Evolutionary conservation across 805 yeast genomes (phyloP), one percentile per base, ranked within the genome.

Genomic region (Saccharomycopsis sp.): DNA sequence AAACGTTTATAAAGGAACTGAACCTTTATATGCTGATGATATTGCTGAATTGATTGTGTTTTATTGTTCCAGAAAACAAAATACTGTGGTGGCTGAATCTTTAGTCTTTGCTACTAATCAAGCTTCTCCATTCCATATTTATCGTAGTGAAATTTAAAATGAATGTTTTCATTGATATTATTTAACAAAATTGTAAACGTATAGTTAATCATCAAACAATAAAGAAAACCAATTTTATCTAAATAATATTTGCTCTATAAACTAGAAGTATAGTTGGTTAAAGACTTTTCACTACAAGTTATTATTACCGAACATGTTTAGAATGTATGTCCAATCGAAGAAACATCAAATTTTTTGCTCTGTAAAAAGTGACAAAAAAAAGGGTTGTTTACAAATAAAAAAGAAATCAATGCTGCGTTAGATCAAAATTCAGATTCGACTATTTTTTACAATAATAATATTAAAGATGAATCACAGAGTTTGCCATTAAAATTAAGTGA

Each of bases 21-120:
- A 66, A 25, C 81, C 83, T 20, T 61, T 76, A 44, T 59, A 58
- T 19, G 84, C 86, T 15, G 74, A 69, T 41, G 89, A 82, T 53
- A 75, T 81, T 57, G 88, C 89, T 20, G 92, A 81, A 53, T 54
- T 78, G 40, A 77, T 82, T 52, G 75, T 74, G 6, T 81, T 79
- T 56, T 74, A 74, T 13, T 63, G 75, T 34, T 65, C 87, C 5
- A 73, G 92, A 60, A 72, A 75, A 46, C 71, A 69, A 49, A 81
- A 81, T 56, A 74, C 83, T 1, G 89, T 81, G 14, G 62, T 81
- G 53, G 88, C 89, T 17, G 94, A 87, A 56, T 67, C 85, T 14
- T 67, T 88, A 56, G 78, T 89, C 10, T 84, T 87, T 64, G 84
- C 95, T 14, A 71, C 77, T 34, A 79, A 82, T 64, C 96, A 88